phyloP scores from a whole-genome alignment of 2,329 filamentous ascomycete genomes.

The Beauveria varroae region DNA sequence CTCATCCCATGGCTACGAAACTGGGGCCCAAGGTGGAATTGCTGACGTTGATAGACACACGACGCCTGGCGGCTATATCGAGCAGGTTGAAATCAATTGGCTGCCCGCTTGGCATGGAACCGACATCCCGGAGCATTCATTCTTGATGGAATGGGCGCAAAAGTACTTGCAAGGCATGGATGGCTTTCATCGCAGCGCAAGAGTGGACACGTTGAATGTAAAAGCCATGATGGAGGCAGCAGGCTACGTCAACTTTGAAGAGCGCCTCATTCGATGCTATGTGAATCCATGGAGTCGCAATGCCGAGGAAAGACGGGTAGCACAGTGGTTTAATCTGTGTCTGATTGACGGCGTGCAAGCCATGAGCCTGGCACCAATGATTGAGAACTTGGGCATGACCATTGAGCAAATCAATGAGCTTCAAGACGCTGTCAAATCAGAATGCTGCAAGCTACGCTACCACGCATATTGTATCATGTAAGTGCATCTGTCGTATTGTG shows the following conservation, averaged over 20 bases:
- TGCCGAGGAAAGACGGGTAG: constrained; percentile 57
- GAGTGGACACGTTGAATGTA: constrained; percentile 43
- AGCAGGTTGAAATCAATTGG: constrained; percentile 87
- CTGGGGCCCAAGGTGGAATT: not conserved
- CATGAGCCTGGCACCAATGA: constrained; percentile 66
- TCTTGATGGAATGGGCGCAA: constrained; percentile 61
- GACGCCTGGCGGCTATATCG: constrained; percentile 69
- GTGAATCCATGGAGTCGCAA: constrained; percentile 67
- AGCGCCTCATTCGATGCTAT: constrained; percentile 61
- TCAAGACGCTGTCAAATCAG: constrained; percentile 53
- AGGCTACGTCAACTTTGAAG: constrained; percentile 74
- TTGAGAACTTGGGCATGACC: constrained; percentile 34
- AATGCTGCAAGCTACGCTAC: constrained; percentile 61
- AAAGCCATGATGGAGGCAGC: constrained; percentile 54
- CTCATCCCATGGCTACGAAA: not conserved
- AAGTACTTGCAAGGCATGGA: constrained; percentile 62
- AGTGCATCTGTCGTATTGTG: constrained; percentile 30
- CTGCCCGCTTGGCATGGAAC: constrained; percentile 64
- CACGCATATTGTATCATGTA: constrained; percentile 72
- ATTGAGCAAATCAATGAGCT: constrained; percentile 58
- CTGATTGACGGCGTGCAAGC: constrained; percentile 67
- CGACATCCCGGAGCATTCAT: constrained; percentile 48
- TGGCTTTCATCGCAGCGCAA: constrained; percentile 56
- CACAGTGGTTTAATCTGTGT: constrained; percentile 76
- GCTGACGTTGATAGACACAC: constrained; percentile 53